Base-by-base conservation (phyloP, 176 grass and related monocot genomes). In the Musa beccarii region DNA sequence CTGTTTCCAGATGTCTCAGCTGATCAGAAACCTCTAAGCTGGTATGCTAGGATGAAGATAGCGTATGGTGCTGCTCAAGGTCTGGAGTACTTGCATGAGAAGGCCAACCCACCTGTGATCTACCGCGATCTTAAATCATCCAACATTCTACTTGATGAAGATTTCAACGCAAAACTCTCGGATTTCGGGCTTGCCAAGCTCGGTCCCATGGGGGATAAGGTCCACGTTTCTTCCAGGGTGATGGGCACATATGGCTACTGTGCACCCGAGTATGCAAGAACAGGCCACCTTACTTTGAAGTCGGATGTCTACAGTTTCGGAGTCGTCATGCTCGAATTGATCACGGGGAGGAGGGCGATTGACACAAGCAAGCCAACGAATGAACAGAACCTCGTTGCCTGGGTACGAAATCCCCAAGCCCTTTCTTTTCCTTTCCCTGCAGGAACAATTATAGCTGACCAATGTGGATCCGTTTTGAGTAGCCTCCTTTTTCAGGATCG, bases 21-120 rank as follows among this genome's bases (percentile, higher is more conserved):
- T 13, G 14, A 68, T 68, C 66, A 19, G 23, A 68, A 68, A 68
- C 23, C 14, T 34, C 66, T 68, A 0, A 68, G 28, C 28, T 68
- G 66, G 66, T 34, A 49, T 8, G 49, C 66, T 16, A 29, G 66
- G 26, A 68, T 68, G 66, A 68, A 68, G 26, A 68, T 68, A 68
- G 66, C 66, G 6, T 34, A 34, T 49, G 66, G 66, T 68, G 66
- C 66, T 49, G 66, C 66, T 16, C 66, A 68, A 49, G 57, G 57
- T 62, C 57, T 62, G 1, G 57, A 62, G 57, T 62, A 62, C 20
- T 21, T 62, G 57, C 57, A 68, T 2, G 66, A 68, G 66, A 68
- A 68, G 66, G 66, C 66, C 10, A 68, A 68, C 66, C 66, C 66
- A 34, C 66, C 66, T 2, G 66, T 68, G 28, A 68, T 68, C 25